These are phyloP conservation scores for Umbilicaria muhlenbergii DNA, from an alignment of 495 filamentous ascomycete genomes.

Conservation along the genomic window DNA sequence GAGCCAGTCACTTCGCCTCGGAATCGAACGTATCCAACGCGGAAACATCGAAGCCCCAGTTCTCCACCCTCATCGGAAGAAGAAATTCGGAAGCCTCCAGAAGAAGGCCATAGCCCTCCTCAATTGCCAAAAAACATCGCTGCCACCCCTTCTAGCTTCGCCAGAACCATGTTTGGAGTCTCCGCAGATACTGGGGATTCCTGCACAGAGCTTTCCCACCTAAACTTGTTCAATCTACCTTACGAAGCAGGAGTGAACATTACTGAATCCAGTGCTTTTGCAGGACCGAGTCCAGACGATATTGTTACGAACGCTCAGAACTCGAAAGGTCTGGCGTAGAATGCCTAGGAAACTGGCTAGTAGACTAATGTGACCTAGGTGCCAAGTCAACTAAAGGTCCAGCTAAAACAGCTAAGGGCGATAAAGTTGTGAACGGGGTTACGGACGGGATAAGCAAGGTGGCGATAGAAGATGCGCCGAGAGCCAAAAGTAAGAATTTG, in stretches of 20 bases:
- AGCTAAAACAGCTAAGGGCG: slow-evolving; percentile 23
- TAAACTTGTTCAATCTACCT: slow-evolving; percentile 31
- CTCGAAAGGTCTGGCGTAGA: slow-evolving; percentile 60
- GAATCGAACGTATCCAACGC: too few relatives aligned
- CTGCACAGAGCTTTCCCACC: slow-evolving; percentile 25
- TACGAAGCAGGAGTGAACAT: slow-evolving; percentile 30
- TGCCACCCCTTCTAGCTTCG: slow-evolving; percentile 50
- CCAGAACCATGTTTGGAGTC: slow-evolving; percentile 45
- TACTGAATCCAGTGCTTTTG: slow-evolving; percentile 50
- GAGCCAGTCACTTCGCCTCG: too few relatives aligned
- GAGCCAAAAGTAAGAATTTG: slow-evolving; percentile 70
- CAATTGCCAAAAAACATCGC: slow-evolving; percentile 9
- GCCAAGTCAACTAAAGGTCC: slow-evolving; percentile 31
- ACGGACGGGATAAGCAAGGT: slow-evolving; percentile 38
- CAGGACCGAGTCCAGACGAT: slow-evolving; percentile 90
- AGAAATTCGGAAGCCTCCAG: too few relatives aligned
- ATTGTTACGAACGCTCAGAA: slow-evolving; percentile 72
- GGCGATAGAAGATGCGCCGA: slow-evolving; percentile 51
- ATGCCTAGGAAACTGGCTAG: slow-evolving; percentile 18
- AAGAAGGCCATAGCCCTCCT: background rate
- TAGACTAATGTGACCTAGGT: slow-evolving; percentile 29
- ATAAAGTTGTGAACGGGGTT: slow-evolving; percentile 21
- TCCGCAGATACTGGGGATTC: slow-evolving; percentile 14
- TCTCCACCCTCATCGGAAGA: too few relatives aligned
- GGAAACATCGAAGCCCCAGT: too few relatives aligned